Percentiles rank a stretch among this genome's conserved stretches.
phyloP scores from a whole-genome alignment of 805 yeast genomes.

The Candida caryicola region DNA sequence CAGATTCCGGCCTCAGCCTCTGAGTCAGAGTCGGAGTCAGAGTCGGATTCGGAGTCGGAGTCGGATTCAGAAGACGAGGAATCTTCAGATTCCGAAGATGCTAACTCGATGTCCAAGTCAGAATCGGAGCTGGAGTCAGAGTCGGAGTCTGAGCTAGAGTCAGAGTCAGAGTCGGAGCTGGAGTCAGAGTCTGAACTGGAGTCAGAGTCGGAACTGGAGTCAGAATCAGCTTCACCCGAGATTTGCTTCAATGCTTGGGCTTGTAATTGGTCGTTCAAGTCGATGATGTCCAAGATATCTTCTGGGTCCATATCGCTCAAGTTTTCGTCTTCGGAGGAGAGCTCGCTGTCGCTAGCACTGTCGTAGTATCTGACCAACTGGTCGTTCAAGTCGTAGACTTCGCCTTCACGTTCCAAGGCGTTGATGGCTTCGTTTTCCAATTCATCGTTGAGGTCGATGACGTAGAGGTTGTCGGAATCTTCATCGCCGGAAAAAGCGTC shows the following conservation, averaged over 20 bases:
- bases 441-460: slow-evolving; percentile 33
- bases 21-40: slow-evolving; percentile 15
- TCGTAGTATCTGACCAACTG: slow-evolving; percentile 23
- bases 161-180: slow-evolving; percentile 14
- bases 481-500: slow-evolving; percentile 15
- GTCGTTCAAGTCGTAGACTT: slow-evolving; percentile 22
- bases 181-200: slow-evolving; percentile 10
- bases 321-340: slow-evolving; percentile 13
- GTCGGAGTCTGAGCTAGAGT: slow-evolving; percentile 12
- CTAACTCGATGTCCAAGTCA: slow-evolving; percentile 1
- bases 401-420: slow-evolving; percentile 21
- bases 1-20: slow-evolving; percentile 12
- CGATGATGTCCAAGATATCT: slow-evolving; percentile 33
- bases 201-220: slow-evolving; percentile 18
- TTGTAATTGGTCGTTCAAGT: slow-evolving; percentile 39
- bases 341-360: slow-evolving; percentile 13
- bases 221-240: slow-evolving; percentile 24
- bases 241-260: slow-evolving; percentile 32
- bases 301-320: slow-evolving; percentile 23
- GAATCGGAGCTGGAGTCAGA: slow-evolving; percentile 8
- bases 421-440: slow-evolving; percentile 29
- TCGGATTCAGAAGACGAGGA: slow-evolving; percentile 12
- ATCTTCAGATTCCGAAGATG: slow-evolving; percentile 5
- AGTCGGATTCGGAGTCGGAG: slow-evolving; percentile 12
- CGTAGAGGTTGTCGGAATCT: slow-evolving; percentile 15